Evolutionary conservation across 2,329 filamentous ascomycete species (phyloP).

Genomic region (Cercospora sojina): DNA sequence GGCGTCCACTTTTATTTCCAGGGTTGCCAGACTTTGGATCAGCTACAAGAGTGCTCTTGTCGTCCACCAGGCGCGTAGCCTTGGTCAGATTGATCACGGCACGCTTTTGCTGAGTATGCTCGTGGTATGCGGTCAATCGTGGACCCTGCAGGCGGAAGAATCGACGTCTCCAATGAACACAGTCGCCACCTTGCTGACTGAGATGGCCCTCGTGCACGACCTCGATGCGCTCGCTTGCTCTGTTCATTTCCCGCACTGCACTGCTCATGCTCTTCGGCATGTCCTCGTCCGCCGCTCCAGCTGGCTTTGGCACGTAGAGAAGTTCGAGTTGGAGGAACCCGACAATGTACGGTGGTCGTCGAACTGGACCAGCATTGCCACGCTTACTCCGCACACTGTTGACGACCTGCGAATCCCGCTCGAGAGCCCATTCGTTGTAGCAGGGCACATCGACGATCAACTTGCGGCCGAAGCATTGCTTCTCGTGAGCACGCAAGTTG

Average conservation of each 20-base stretch:
- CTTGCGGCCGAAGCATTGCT: constrained; percentile 81
- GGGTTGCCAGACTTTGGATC: constrained; percentile 72
- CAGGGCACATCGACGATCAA: constrained; percentile 86
- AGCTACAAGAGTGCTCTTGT: constrained; percentile 77
- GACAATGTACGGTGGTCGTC: constrained; percentile 88
- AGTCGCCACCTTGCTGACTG: constrained; percentile 96
- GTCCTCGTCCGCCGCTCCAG: constrained; percentile 81
- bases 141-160: constrained; percentile 93
- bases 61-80: constrained; percentile 88
- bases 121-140: constrained; percentile 93
- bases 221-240: constrained; percentile 77
- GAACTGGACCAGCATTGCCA: constrained; percentile 60
- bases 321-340: constrained; percentile 93
- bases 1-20: constrained; percentile 50
- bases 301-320: constrained; percentile 89
- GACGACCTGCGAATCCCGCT: constrained; percentile 68
- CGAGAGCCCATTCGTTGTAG: constrained; percentile 98
- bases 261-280: constrained; percentile 99
- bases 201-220: constrained; percentile 79
- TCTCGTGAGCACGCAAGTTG: constrained; percentile 88
- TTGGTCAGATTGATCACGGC: constrained; percentile 96
- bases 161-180: constrained; percentile 97
- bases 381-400: constrained; percentile 92
- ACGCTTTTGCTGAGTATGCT: constrained; percentile 89
- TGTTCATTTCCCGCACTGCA: constrained; percentile 88